These are phyloP conservation scores for Kalaharituber pfeilii DNA, from an alignment of 2,329 filamentous ascomycete species.

Conservation along the genomic window DNA sequence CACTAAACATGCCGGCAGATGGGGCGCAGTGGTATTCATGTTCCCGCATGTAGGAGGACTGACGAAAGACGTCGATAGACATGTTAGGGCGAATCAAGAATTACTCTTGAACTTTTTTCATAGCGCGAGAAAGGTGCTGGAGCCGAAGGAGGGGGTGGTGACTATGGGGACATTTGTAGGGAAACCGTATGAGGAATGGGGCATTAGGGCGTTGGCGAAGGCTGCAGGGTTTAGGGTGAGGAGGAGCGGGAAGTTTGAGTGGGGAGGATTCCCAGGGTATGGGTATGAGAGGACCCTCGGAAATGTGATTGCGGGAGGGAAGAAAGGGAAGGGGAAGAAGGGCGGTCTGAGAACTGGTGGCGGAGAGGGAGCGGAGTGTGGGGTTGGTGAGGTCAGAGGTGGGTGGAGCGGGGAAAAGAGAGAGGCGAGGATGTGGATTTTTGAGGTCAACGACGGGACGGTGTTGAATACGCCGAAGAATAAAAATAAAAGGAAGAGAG, in stretches of 20 bases:
- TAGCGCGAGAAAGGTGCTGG: conserved; percentile 26
- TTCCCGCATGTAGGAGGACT: conserved; percentile 93
- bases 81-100: conserved; percentile 81
- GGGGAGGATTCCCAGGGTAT: conserved; percentile 54
- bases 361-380: conserved; percentile 3
- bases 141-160: conserved; percentile 47
- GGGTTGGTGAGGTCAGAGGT: conserved; percentile 10
- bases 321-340: not conserved
- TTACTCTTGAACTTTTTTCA: conserved; percentile 53
- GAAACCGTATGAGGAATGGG: conserved; percentile 91
- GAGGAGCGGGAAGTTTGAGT: conserved; percentile 52
- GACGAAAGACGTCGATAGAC: conserved; percentile 80
- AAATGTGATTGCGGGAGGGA: conserved; percentile 29
- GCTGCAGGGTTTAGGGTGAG: conserved; percentile 56
- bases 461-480: conserved; percentile 11
- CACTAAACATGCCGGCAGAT: conserved; percentile 28
- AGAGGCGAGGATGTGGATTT: conserved; percentile 20
- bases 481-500: conserved; percentile 7
- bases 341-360: not conserved
- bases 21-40: conserved; percentile 79
- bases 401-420: conserved; percentile 24
- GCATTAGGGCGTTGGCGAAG: conserved; percentile 57
- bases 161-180: conserved; percentile 66
- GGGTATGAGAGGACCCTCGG: conserved; percentile 22
- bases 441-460: conserved; percentile 14